phyloP scores from a whole-genome alignment of 1,139 yeast genomes.

The Maudiozyma humilis region DNA sequence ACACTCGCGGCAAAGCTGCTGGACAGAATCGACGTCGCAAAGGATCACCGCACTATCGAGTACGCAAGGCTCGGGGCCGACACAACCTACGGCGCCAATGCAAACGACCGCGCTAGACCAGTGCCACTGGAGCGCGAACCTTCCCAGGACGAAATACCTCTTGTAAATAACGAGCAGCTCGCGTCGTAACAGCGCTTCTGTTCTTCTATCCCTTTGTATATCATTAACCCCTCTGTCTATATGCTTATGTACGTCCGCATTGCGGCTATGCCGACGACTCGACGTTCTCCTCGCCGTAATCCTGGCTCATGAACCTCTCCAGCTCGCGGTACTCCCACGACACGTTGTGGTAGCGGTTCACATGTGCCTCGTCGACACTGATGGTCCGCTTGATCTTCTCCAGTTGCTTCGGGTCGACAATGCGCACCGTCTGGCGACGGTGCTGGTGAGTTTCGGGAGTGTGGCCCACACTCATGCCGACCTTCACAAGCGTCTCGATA shows the following conservation, averaged over 20 bases:
- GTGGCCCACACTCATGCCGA: slow-evolving; percentile 92
- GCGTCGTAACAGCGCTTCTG: no score
- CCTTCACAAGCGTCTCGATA: slow-evolving; percentile 75
- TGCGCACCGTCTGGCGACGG: slow-evolving; percentile 43
- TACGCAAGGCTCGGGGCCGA: slow-evolving; percentile 42
- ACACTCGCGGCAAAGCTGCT: slow-evolving; percentile 48
- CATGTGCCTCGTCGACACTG: slow-evolving; percentile 35
- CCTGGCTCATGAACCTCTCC: slow-evolving; percentile 12
- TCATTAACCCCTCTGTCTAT: no score
- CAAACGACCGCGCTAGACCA: slow-evolving; percentile 37
- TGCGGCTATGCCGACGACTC: no score
- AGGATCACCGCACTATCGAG: slow-evolving; percentile 35
- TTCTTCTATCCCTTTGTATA: no score
- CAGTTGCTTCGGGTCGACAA: slow-evolving; percentile 41
- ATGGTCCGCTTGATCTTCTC: slow-evolving; percentile 53
- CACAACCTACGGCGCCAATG: slow-evolving; percentile 38
- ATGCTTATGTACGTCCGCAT: no score
- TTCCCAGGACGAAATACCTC: slow-evolving; percentile 1
- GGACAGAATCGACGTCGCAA: slow-evolving; percentile 51
- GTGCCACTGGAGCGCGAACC: slow-evolving; percentile 33
- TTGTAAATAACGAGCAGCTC: no score
- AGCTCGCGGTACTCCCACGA: slow-evolving; percentile 33
- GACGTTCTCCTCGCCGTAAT: slow-evolving; percentile 4
- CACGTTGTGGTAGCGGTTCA: slow-evolving; percentile 17
- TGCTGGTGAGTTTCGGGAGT: slow-evolving; percentile 42